Conservation (phyloP, 306 rosid species). For the Glycine tomentella region DNA sequence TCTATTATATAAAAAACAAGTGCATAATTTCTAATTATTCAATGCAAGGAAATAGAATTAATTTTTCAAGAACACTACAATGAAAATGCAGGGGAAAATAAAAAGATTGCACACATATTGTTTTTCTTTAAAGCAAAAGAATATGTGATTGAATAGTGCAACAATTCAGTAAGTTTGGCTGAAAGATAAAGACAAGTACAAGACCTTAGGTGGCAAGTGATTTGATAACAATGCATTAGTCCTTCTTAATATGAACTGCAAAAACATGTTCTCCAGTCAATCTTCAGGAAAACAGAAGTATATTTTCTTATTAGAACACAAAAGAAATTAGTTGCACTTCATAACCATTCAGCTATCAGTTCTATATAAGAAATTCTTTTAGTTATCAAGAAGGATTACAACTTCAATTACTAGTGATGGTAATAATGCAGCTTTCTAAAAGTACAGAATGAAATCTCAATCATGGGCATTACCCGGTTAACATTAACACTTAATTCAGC, state of each 20-base stretch:
- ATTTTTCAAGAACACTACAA: slow-evolving; percentile 10
- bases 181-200: slow-evolving; percentile 38
- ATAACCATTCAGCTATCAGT: slow-evolving; percentile 33
- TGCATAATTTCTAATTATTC: not conserved
- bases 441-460: slow-evolving; percentile 18
- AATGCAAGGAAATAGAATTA: slow-evolving; percentile 17
- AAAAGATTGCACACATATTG: slow-evolving; percentile 6
- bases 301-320: slow-evolving; percentile 41
- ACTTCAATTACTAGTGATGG: slow-evolving; percentile 43
- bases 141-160: slow-evolving; percentile 18
- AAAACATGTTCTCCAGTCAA: slow-evolving; percentile 42
- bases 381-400: slow-evolving; percentile 29
- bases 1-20: not conserved
- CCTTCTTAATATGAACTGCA: slow-evolving; percentile 94
- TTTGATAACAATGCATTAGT: slow-evolving; percentile 90
- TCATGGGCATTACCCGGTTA: slow-evolving; percentile 67
- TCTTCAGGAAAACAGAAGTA: slow-evolving; percentile 34
- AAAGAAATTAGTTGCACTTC: slow-evolving; percentile 23
- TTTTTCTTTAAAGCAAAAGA: slow-evolving; percentile 28
- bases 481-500: slow-evolving; percentile 85
- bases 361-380: slow-evolving; percentile 17
- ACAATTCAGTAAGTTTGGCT: slow-evolving; percentile 31
- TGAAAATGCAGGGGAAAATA: not conserved
- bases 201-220: slow-evolving; percentile 97
- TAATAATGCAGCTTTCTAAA: slow-evolving; percentile 34